Evolutionary conservation across 495 filamentous ascomycete species (phyloP).

Genomic region (Trichocladium uniseriatum): DNA sequence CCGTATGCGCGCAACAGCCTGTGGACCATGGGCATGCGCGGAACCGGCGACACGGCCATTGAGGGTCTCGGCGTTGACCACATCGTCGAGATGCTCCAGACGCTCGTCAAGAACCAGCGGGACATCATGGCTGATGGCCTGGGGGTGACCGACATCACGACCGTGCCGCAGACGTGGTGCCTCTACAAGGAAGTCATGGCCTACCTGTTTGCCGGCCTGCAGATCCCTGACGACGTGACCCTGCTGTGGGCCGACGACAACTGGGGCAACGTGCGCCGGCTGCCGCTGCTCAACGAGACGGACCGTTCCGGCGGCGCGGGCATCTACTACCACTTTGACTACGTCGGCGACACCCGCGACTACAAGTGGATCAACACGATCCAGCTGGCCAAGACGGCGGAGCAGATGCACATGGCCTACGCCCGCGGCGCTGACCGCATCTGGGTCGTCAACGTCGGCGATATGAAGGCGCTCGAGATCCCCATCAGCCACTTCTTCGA

Average conservation of each 20-base stretch:
- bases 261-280: constrained; percentile 57
- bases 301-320: constrained; percentile 55
- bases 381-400: constrained; percentile 53
- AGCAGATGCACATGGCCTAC: constrained; percentile 56
- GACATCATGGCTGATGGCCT: constrained; percentile 48
- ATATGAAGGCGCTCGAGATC: constrained; percentile 60
- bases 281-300: constrained; percentile 55
- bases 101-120: constrained; percentile 51
- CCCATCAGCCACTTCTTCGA: constrained; percentile 61
- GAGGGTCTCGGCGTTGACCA: constrained; percentile 45
- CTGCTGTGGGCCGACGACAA: constrained; percentile 72
- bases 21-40: constrained; percentile 68
- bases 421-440: constrained; percentile 53
- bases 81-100: constrained; percentile 48
- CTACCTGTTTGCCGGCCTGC: constrained; percentile 55
- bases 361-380: constrained; percentile 70
- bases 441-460: constrained; percentile 72
- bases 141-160: constrained; percentile 38
- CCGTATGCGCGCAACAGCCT: constrained; percentile 52
- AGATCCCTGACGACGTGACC: constrained; percentile 63
- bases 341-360: constrained; percentile 53
- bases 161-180: constrained; percentile 63
- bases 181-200: constrained; percentile 63
- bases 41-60: constrained; percentile 55
- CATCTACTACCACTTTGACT: constrained; percentile 74